Evolutionary conservation across 2,329 filamentous ascomycete genomes (phyloP), one percentile per base, ranked within the genome.

Genomic region (Elsinoe australis): DNA sequence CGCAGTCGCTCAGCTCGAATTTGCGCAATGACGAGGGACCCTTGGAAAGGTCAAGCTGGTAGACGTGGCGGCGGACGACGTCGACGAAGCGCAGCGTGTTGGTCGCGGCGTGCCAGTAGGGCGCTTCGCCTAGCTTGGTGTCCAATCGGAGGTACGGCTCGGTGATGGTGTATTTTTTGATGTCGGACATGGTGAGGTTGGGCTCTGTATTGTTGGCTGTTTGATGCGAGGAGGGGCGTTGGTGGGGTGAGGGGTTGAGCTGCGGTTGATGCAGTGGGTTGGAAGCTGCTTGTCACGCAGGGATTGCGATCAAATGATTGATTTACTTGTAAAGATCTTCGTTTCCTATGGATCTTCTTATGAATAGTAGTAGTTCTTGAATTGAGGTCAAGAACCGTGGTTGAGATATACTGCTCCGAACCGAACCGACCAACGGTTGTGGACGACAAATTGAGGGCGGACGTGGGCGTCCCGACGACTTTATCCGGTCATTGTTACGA

Each of bases 51-150:
- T 86, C 75, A 51, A 92, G 74, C 39, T 76, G 74, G 68, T 92
- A 83, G 36, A 95, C 61, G 52, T 80, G 79, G 61, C 84, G 76
- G 61, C 83, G 79, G 64, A 82, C 83, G 66, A 95, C 89, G 66
- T 95, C 89, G 53, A 89, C 79, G 63, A 87, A 88, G 54, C 85
- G 83, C 51, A 90, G 69, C 38, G 71, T 74, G 63, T 85, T 75
- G 44, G 75, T 79, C 17, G 68, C 68, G 51, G 74, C 69, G 63
- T 88, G 83, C 68, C 80, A 87, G 67, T 80, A 87, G 1, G 85
- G 85, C 0, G 77, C 85, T 65, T 90, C 85, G 54, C 82, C 83
- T 22, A 89, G 74, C 10, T 68, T 71, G 67, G 83, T 87, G 55
- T 78, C 73, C 49, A 78, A 67, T 55, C 80, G 69, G 53, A 89